These are phyloP conservation scores for Pseudogymnoascus sp. DNA, from an alignment of 2,329 filamentous ascomycete species.

Conservation along the genomic window DNA sequence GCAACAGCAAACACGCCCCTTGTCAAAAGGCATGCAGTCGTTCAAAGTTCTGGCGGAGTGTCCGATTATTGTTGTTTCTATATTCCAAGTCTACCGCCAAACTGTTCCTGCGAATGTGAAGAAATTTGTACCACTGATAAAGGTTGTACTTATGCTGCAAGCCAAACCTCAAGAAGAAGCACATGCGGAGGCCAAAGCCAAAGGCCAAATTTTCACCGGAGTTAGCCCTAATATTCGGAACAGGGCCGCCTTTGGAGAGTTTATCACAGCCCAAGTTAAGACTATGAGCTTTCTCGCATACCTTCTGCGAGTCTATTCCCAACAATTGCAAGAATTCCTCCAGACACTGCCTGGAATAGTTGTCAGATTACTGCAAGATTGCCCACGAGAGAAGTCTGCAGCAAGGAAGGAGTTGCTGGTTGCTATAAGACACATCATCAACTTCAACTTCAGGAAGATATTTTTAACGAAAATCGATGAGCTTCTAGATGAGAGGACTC, in stretches of 20 bases:
- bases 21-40: constrained; percentile 93
- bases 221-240: constrained; percentile 93
- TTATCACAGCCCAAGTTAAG: constrained; percentile 96
- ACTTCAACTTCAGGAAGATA: constrained; percentile 95
- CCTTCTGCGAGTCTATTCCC: constrained; percentile 77
- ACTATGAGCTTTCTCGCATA: constrained; percentile 99
- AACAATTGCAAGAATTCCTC: constrained; percentile 81
- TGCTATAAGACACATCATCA: constrained; percentile 96
- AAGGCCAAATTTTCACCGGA: constrained; percentile 79
- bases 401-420: constrained; percentile 92
- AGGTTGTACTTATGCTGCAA: constrained; percentile 78
- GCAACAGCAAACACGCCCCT: constrained; percentile 72
- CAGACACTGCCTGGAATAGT: constrained; percentile 80
- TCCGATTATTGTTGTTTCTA: constrained; percentile 95
- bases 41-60: constrained; percentile 98
- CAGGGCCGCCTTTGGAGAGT: constrained; percentile 87
- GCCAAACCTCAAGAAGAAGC: constrained; percentile 90
- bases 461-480: constrained; percentile 94
- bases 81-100: constrained; percentile 85
- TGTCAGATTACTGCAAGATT: constrained; percentile 85
- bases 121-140: constrained; percentile 88
- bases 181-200: constrained; percentile 73
- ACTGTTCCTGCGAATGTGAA: constrained; percentile 80
- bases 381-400: constrained; percentile 86
- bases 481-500: constrained; percentile 82